These are phyloP conservation scores for maize (Zea mays) DNA, from an alignment of 176 grass and related monocot genomes.

Conservation along the genomic window DNA sequence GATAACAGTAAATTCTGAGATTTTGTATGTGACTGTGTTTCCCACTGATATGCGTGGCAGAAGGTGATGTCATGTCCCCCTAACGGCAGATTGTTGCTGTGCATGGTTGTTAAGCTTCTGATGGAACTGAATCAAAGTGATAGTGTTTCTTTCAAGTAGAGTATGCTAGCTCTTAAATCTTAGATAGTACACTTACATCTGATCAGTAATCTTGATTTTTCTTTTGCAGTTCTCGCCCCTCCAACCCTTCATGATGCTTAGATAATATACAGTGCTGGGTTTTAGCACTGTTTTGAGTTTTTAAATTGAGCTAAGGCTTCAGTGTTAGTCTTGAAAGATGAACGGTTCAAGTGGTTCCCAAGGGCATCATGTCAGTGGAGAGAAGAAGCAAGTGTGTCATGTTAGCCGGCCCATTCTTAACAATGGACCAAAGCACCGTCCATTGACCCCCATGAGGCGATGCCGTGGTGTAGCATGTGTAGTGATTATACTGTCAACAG, in stretches of 20 bases:
- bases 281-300: constrained; percentile 20
- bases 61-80: constrained; percentile 9
- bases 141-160: constrained; percentile 19
- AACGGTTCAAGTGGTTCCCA: constrained; percentile 43
- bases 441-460: constrained; percentile 69
- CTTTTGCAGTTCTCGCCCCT: constrained; percentile 40
- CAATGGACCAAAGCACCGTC: constrained; percentile 59
- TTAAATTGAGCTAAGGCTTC: constrained; percentile 29
- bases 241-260: constrained; percentile 35
- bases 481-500: constrained; percentile 65
- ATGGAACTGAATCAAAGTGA: background rate
- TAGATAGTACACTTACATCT: constrained; percentile 38
- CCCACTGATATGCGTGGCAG: background rate
- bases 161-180: constrained; percentile 29
- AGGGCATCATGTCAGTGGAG: constrained; percentile 46
- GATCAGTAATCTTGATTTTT: constrained; percentile 30
- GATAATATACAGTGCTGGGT: constrained; percentile 33
- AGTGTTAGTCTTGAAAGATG: constrained; percentile 46
- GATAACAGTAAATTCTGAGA: background rate
- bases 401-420: constrained; percentile 45
- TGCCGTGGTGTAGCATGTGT: constrained; percentile 74
- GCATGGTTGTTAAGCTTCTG: background rate
- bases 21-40: constrained; percentile 8
- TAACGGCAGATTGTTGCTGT: background rate
- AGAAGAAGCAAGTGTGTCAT: constrained; percentile 31